Percentiles rank a stretch among this genome's conserved stretches.
phyloP scores from a whole-genome alignment of 345 rosid species.

The Euphorbia tirucalli region DNA sequence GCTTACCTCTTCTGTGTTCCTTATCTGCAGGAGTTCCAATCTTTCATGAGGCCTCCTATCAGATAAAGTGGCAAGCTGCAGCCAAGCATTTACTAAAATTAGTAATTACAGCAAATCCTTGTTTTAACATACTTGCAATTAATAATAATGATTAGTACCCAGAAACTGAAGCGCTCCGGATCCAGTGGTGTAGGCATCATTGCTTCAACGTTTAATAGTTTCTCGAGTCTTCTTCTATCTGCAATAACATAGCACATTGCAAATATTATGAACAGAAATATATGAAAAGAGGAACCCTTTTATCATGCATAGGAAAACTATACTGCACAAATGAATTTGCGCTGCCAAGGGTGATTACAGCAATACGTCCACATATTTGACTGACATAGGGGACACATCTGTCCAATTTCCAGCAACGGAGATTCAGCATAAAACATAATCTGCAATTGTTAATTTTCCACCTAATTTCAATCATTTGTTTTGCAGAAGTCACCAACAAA shows the following conservation, averaged over 20 bases:
- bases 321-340: not conserved
- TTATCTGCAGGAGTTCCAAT: slow-evolving; percentile 76
- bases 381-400: no score
- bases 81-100: slow-evolving; percentile 13
- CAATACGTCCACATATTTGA: no score
- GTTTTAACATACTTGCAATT: not conserved
- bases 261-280: slow-evolving; percentile 4
- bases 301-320: not conserved
- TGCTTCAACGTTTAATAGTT: slow-evolving; percentile 54
- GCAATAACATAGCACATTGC: slow-evolving; percentile 20
- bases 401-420: no score
- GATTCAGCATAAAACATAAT: no score
- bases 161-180: slow-evolving; percentile 91
- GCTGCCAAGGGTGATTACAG: not conserved
- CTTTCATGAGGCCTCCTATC: slow-evolving; percentile 78
- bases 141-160: slow-evolving; percentile 50
- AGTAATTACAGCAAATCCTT: slow-evolving; percentile 4
- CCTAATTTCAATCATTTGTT: not conserved
- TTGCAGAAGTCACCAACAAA: not conserved
- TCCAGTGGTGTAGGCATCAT: slow-evolving; percentile 80
- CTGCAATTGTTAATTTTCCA: no score
- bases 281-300: not conserved
- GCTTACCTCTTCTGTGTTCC: slow-evolving; percentile 82
- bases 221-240: slow-evolving; percentile 71
- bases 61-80: slow-evolving; percentile 75